Percentiles rank a stretch among this genome's conserved stretches.
Conservation (phyloP, 345 rosid genomes). For the Pugionium cornutum region DNA sequence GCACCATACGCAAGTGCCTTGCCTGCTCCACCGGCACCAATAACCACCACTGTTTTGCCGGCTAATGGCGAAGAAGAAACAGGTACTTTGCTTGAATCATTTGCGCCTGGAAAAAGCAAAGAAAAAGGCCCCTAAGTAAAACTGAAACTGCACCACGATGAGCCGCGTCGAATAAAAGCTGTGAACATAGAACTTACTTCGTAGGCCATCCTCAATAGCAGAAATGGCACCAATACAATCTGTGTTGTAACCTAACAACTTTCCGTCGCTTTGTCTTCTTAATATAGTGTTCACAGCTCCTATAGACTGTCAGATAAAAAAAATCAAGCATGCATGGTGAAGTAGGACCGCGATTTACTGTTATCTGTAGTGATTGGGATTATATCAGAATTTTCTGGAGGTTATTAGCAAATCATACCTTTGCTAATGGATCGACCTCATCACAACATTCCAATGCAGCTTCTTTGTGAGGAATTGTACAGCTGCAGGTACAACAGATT, state of each 20-base stretch:
- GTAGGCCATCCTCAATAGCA: conserved; percentile 91
- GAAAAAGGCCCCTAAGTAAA: conserved; percentile 6
- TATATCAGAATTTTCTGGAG: conserved; percentile 12
- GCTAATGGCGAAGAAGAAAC: conserved; percentile 67
- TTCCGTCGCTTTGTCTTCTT: conserved; percentile 74
- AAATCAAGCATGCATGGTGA: conserved; percentile 28
- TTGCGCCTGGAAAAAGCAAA: conserved; percentile 48
- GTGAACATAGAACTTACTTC: conserved; percentile 50
- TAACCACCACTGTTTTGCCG: conserved; percentile 80
- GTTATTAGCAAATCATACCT: conserved; percentile 49
- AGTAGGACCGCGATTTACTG: neutral
- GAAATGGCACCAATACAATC: conserved; percentile 94
- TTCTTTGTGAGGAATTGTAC: conserved; percentile 94
- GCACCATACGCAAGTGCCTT: conserved; percentile 98
- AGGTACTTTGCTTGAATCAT: conserved; percentile 31
- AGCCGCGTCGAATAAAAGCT: conserved; percentile 4
- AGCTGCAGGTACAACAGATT: conserved; percentile 50
- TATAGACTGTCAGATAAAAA: conserved; percentile 61
- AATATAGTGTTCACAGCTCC: conserved; percentile 94
- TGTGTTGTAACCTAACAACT: conserved; percentile 78
- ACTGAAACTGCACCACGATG: conserved; percentile 14
- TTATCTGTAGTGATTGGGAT: conserved; percentile 2
- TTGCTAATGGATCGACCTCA: conserved; percentile 86
- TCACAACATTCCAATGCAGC: conserved; percentile 79
- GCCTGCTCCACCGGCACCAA: conserved; percentile 98